Evolutionary conservation across 495 filamentous ascomycete species (phyloP).

Genomic region (Hypoxylon trugodes): DNA sequence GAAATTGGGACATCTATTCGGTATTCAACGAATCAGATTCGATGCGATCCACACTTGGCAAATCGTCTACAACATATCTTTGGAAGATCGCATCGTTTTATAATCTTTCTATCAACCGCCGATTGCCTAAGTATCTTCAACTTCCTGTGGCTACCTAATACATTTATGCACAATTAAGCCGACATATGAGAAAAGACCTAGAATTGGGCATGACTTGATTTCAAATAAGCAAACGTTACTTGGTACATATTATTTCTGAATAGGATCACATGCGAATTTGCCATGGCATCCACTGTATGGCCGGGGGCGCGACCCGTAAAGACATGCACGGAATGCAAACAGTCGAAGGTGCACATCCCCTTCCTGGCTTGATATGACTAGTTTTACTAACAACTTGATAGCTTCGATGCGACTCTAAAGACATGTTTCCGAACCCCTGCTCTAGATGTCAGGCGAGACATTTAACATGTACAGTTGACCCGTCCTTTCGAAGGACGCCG

Average conservation of each 20-base stretch:
- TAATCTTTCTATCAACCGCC: conserved; percentile 18
- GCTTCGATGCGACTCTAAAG: conserved; percentile 46
- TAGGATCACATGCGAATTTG: conserved; percentile 1
- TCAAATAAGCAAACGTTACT: neutral
- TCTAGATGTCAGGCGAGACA: conserved; percentile 41
- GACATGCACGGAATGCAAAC: conserved; percentile 47
- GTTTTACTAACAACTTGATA: conserved; percentile 14
- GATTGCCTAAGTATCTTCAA: conserved; percentile 12
- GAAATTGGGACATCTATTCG: conserved; percentile 1
- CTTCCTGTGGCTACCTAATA: conserved; percentile 3
- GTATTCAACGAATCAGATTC: conserved; percentile 29
- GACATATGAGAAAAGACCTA: neutral
- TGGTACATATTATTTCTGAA: neutral
- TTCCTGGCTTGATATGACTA: neutral
- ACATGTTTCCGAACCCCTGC: conserved; percentile 45
- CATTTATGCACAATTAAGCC: conserved; percentile 7
- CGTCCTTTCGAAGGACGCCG: conserved; percentile 43
- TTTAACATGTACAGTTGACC: conserved; percentile 41
- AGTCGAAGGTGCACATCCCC: conserved; percentile 38
- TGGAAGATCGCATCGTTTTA: conserved; percentile 27
- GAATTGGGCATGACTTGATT: neutral
- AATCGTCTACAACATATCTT: conserved; percentile 2
- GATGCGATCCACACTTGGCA: conserved; percentile 21
- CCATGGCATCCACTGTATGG: conserved; percentile 36
- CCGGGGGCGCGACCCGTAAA: conserved; percentile 35